Evolutionary conservation across 495 filamentous ascomycete species (phyloP), one percentile per base, ranked within the genome.

Genomic region (Tuber melanosporum): DNA sequence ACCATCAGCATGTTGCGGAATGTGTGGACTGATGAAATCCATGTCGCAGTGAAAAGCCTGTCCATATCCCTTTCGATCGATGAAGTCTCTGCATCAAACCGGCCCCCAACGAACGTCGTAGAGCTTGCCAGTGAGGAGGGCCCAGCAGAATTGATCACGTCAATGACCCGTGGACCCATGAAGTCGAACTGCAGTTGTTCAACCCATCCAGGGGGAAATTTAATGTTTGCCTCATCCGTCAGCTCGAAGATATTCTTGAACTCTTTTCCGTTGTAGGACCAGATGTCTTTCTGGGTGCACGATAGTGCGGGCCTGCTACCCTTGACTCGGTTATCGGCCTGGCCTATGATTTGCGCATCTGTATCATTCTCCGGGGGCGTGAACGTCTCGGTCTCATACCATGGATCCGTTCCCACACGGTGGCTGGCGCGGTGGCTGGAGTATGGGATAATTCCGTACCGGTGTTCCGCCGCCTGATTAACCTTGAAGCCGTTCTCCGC

Each of bases 1-100:
- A 71, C 26, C 70, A 71, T 71, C 1, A 71, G 1, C 70, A 71
- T 71, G 26, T 71, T 71, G 39, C 70, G 70, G 70, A 71, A 71
- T 1, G 26, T 71, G 70, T 71, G 10, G 0, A 19, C 36, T 22
- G 39, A 20, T 3, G 70, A 41, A 15, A 71, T 71, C 70, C 70
- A 71, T 10, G 70, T 71, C 3, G 70, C 70, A 2, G 70, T 71
- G 0, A 39, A n/a, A 1, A 71, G 70, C 19, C 70, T 7, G 1
- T 2, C n/a, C 39, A 71, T 71, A 12, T 71, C 70, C 0, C 14
- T 22, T 20, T 14, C 19, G 9, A 71, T 41, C 26, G 26, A 10
- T 41, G 70, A 9, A 19, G 70, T 36, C n/a, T 71, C 26, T 9
- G 70, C 70, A 71, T 71, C 70, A 26, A 71, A 71, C 39, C 6